Base-by-base conservation (phyloP, 2,329 filamentous ascomycete genomes). In the Lanzia echinophila region DNA sequence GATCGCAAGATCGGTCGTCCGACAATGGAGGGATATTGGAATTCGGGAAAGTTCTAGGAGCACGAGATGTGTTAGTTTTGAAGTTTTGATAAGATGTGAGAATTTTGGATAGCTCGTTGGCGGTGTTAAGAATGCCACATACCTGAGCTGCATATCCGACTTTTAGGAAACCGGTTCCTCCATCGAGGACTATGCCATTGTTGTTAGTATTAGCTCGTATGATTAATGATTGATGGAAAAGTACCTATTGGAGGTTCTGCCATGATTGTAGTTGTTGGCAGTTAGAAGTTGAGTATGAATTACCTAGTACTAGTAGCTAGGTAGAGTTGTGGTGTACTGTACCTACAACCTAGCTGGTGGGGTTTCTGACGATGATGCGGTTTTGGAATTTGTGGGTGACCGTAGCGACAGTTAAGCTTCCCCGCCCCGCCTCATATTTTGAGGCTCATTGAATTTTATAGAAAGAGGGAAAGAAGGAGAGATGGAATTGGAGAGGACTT, bases 101-200 rank as follows among this genome's bases (percentile, higher is more conserved):
- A 49, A 28, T 28, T 28, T 28, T 28, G 24, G 8, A 28, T 28
- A 34, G 41, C 28, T 50, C 42, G 58, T 3, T 38, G 48, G 15
- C 41, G 19, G 41, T 44, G 22, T 22, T 24, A 33, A 39, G 13
- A 48, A 42, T 53, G 50, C 44, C 58, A 67, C 75, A 64, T 74
- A 87, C 84, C 76, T 86, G 91, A 68, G 87, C 94, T 69, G 94
- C 94, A 78, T 97, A 99, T 73, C 94, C 94, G 76, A 96, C 94
- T 77, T 99, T 99, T 74, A 99, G 87, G 81, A 99, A 99, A 75
- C 94, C 94, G 71, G 94, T 99, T 75, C 94, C 94, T 81, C 94
- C 94, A 80, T 99, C 94, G 81, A 99, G 92, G 71, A 99, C 94
- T 97, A 71, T 50, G 50, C 31, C 19, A 53, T 54, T 58, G 41